Evolutionary conservation across 2,329 filamentous ascomycete genomes (phyloP).

Genomic region (Stagonosporopsis tanaceti): DNA sequence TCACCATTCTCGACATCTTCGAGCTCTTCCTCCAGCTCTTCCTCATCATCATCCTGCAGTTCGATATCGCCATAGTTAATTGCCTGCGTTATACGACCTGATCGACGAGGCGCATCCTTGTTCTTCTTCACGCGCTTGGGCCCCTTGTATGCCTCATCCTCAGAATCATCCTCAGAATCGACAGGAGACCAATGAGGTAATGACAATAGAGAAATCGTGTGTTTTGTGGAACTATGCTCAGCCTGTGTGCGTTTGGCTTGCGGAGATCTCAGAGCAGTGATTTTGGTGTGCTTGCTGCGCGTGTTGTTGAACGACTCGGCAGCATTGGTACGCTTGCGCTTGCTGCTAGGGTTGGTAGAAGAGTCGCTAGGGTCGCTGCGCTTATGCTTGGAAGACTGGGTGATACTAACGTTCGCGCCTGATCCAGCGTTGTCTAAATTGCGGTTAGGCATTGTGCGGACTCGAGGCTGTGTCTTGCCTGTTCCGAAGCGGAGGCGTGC

Average conservation of each 20-base stretch:
- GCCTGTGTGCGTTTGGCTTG: background rate
- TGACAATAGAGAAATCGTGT: background rate
- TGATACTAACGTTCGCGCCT: background rate
- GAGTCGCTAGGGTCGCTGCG: background rate
- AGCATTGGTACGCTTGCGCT: background rate
- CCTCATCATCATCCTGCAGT: background rate
- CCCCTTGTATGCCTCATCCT: slow-evolving; percentile 4
- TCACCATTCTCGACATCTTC: background rate
- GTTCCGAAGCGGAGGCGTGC: background rate
- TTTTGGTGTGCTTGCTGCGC: background rate
- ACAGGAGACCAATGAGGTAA: background rate
- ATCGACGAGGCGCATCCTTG: slow-evolving; percentile 4
- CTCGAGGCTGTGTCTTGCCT: background rate
- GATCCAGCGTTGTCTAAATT: background rate
- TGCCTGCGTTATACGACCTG: background rate
- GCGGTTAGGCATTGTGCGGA: background rate
- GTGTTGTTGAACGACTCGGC: too few relatives aligned
- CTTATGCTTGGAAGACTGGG: background rate
- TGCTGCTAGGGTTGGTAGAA: background rate
- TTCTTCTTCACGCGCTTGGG: slow-evolving; percentile 4
- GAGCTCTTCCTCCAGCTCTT: background rate
- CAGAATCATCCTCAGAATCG: background rate
- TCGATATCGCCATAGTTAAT: background rate
- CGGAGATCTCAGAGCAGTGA: too few relatives aligned
- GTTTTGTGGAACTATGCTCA: background rate